Evolutionary conservation across 176 grass and related monocot species (phyloP).

Genomic region (Alopecurus myosuroides): DNA sequence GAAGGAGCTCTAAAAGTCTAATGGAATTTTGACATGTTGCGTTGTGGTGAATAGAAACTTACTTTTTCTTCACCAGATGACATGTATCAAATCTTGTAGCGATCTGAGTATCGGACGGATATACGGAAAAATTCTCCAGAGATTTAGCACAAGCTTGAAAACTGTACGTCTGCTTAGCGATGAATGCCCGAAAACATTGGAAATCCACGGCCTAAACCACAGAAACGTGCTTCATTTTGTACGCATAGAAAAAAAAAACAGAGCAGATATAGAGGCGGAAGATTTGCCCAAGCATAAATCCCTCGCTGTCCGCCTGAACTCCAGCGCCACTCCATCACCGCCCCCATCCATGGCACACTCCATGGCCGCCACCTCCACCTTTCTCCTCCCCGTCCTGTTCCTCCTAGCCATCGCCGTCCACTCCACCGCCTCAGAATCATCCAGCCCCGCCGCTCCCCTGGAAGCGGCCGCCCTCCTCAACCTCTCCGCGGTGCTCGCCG

Average conservation of each 20-base stretch:
- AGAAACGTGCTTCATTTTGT: background rate
- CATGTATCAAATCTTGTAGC: too few relatives aligned
- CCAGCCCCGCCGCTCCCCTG: background rate
- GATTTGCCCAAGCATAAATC: slow-evolving; percentile 25
- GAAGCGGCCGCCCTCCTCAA: slow-evolving; percentile 51
- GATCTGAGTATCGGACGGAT: too few relatives aligned
- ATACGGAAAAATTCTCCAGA: too few relatives aligned
- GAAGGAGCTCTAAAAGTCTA: too few relatives aligned
- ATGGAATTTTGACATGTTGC: too few relatives aligned
- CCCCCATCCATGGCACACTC: slow-evolving; percentile 17
- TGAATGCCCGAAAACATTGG: background rate
- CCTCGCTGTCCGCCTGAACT: slow-evolving; percentile 28
- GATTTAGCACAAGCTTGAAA: too few relatives aligned
- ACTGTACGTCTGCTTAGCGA: too few relatives aligned
- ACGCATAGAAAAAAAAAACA: background rate
- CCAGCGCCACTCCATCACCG: slow-evolving; percentile 8
- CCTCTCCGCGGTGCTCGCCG: slow-evolving; percentile 34
- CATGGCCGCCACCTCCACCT: slow-evolving; percentile 1
- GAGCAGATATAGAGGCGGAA: background rate
- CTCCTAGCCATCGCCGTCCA: slow-evolving; percentile 7
- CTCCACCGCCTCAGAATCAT: background rate
- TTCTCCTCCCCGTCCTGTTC: slow-evolving; percentile 35
- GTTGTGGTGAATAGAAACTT: too few relatives aligned
- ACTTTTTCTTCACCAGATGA: too few relatives aligned
- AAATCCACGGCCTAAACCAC: background rate